A percentile compares a stretch with the other conserved stretches of the same genome.
phyloP scores from a whole-genome alignment of 2,329 filamentous ascomycete genomes.

The Plenodomus tracheiphilus region DNA sequence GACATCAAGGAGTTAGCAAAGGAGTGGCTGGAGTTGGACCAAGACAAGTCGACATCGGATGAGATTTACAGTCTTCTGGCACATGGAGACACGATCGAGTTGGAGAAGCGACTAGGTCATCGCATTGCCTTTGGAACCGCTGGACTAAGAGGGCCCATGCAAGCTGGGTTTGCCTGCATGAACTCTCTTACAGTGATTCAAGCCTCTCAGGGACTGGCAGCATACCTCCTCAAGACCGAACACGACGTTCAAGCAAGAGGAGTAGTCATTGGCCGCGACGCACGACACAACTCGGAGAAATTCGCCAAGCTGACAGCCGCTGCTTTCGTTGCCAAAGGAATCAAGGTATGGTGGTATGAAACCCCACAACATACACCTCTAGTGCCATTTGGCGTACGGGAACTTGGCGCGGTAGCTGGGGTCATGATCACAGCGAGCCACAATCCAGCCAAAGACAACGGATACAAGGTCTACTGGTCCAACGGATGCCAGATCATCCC shows the following conservation, averaged over 20 bases:
- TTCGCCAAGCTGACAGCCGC: slow-evolving; percentile 64
- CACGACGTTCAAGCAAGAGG: slow-evolving; percentile 49
- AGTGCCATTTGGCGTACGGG: slow-evolving; percentile 63
- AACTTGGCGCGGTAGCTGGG: slow-evolving; percentile 59
- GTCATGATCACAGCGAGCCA: slow-evolving; percentile 70
- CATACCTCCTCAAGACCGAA: slow-evolving; percentile 57
- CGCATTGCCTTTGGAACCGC: slow-evolving; percentile 66
- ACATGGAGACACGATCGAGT: slow-evolving; percentile 50
- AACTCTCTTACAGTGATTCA: slow-evolving; percentile 64
- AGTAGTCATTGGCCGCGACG: slow-evolving; percentile 66
- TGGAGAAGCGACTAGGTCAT: slow-evolving; percentile 57
- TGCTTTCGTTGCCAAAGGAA: slow-evolving; percentile 60
- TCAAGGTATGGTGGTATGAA: slow-evolving; percentile 64
- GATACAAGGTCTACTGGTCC: slow-evolving; percentile 69
- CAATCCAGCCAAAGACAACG: slow-evolving; percentile 67
- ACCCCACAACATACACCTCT: slow-evolving; percentile 61
- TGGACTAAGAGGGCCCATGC: slow-evolving; percentile 66
- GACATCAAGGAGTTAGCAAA: slow-evolving; percentile 51
- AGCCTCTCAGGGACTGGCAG: slow-evolving; percentile 66
- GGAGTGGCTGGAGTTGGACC: slow-evolving; percentile 63
- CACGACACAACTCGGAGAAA: slow-evolving; percentile 63
- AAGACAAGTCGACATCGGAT: slow-evolving; percentile 56
- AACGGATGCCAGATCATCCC: slow-evolving; percentile 69
- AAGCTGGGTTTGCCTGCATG: slow-evolving; percentile 65
- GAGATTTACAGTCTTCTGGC: slow-evolving; percentile 59